phyloP scores from a whole-genome alignment of 2,329 filamentous ascomycete species.

The Phaeosphaeriaceae sp. region DNA sequence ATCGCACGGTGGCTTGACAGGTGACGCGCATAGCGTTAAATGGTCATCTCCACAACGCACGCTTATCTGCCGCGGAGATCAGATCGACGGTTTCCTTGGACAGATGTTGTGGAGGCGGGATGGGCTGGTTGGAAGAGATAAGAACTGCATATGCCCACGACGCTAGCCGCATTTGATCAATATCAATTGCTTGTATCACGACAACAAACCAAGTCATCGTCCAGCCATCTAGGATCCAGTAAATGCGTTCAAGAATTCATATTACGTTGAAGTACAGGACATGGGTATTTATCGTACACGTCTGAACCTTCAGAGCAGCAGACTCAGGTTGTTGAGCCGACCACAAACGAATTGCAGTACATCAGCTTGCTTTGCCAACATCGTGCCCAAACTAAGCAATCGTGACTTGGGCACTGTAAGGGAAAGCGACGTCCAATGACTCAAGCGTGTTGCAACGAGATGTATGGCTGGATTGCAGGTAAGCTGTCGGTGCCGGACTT shows the following conservation, averaged over 20 bases:
- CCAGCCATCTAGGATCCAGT: background rate
- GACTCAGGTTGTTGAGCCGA: background rate
- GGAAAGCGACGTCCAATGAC: background rate
- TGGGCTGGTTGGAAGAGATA: slow-evolving; percentile 24
- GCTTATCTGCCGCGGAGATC: slow-evolving; percentile 20
- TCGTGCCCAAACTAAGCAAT: background rate
- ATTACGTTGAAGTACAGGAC: background rate
- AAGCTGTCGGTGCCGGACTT: too few relatives aligned
- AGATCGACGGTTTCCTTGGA: slow-evolving; percentile 10
- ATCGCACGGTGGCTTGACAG: slow-evolving; percentile 3
- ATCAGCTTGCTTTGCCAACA: background rate
- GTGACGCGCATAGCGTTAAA: slow-evolving; percentile 6
- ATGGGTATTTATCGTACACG: background rate
- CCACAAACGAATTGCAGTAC: background rate
- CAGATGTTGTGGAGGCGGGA: slow-evolving; percentile 10
- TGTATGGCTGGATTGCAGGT: too few relatives aligned
- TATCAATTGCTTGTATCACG: too few relatives aligned
- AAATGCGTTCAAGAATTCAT: background rate
- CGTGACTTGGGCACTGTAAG: background rate
- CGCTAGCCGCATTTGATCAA: slow-evolving; percentile 14
- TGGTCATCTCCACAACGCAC: slow-evolving; percentile 5
- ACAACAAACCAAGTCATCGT: too few relatives aligned
- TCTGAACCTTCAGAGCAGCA: background rate
- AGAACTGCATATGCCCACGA: slow-evolving; percentile 15
- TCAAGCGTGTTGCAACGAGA: background rate